Evolutionary conservation across 345 rosid species (phyloP), one percentile per base, ranked within the genome.

Genomic region (Salix suchowensis): DNA sequence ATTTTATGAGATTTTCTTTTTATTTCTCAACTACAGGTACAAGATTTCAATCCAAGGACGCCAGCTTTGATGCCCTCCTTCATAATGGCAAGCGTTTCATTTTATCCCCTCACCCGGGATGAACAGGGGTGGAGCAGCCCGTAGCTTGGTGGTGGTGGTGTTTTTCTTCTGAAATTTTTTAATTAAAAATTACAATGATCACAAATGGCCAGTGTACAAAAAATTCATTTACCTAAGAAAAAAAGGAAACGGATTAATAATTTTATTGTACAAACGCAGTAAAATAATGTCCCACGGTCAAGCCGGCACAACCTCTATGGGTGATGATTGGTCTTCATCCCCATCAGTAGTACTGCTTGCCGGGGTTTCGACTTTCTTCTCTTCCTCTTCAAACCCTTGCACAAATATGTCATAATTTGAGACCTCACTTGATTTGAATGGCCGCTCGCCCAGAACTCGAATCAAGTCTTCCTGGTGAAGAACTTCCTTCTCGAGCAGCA

Each of bases 401-500:
- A 89, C 91, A 66, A 89, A 95, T 83, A 86, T 83, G 77, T 95
- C 96, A 30, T 95, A 93, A 54, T 95, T 91, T 0, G 96, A 86
- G 71, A 78, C 44, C 83, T 96, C 99, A 0, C 71, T 76, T 0
- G 92, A 48, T 64, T 88, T 91, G 67, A 91, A 96, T 3, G 98
- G 99, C 23, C 99, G 88, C 76, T 91, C 96, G 0, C 98, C 99
- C 46, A 93, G 74, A 79, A 91, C 88, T 39, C 80, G 82, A 54
- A 82, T 3, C 70, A 93, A 77, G 78, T 91, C 97, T 0, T 91
- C 96, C 73, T 93, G 97, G 82, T 90, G 99, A 55, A 96, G 82
- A 65, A 96, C 96, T 70, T 93, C 99, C 83, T 93, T 93, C 60
- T 93, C 92, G 0, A 93, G 95, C 71, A 96, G 74, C 74, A 96